phyloP scores from a whole-genome alignment of 108 stramenopile genomes.

The Halocafeteria seosinensis region DNA sequence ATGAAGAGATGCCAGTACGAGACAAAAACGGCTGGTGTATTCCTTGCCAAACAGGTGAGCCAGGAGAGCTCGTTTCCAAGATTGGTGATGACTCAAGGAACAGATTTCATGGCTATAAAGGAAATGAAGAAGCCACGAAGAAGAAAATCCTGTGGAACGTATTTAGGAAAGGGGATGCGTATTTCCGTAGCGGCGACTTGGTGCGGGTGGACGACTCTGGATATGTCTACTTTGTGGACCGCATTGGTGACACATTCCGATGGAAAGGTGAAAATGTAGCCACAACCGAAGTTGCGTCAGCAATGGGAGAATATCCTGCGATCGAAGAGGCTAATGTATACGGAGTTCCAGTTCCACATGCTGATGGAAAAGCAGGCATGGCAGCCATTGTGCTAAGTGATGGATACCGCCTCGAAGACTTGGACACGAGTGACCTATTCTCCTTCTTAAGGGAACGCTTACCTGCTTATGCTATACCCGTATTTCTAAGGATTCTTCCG shows the following conservation, averaged over 20 bases:
- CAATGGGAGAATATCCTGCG: constrained; percentile 12
- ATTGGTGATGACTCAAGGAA: constrained; percentile 24
- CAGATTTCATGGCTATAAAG: constrained; percentile 35
- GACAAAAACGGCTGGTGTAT: constrained; percentile 22
- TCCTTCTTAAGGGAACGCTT: constrained; percentile 5
- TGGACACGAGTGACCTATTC: neutral
- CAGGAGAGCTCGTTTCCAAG: constrained; percentile 29
- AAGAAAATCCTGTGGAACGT: constrained; percentile 37
- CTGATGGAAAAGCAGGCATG: constrained; percentile 28
- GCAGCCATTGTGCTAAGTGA: constrained; percentile 13
- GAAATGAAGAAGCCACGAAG: constrained; percentile 17
- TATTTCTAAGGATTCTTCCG: constrained; percentile 22
- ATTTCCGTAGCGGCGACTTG: constrained; percentile 37
- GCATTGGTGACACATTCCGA: constrained; percentile 44
- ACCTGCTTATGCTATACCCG: constrained; percentile 22
- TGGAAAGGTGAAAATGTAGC: constrained; percentile 49
- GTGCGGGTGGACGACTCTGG: constrained; percentile 23
- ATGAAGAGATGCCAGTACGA: constrained; percentile 19
- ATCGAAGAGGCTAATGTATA: constrained; percentile 30
- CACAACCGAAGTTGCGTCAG: constrained; percentile 34
- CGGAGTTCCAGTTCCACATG: constrained; percentile 21
- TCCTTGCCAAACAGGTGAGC: constrained; percentile 14
- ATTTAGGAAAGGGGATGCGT: constrained; percentile 19
- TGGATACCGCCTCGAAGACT: neutral
- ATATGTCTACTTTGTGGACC: constrained; percentile 33